Base-by-base conservation (phyloP, 441 rosid species). In the Populus hybrid region DNA sequence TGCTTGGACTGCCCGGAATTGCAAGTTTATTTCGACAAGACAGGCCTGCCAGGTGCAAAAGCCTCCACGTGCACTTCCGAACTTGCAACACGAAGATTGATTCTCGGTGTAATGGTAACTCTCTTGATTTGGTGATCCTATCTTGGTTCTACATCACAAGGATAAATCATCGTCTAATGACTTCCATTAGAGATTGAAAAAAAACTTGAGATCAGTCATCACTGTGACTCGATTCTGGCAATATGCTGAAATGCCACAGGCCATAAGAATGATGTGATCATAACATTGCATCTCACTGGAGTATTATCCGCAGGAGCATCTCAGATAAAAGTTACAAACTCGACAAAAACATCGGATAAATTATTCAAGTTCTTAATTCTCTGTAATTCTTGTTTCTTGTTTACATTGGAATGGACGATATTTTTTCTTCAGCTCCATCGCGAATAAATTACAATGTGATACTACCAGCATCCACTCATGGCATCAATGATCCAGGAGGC, bases 401-500 rank as follows among this genome's bases (percentile, higher is more conserved):
- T 36, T 76, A 71, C 70, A 61, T 40, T 61, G 42, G 36, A 18
- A 24, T 21, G 34, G 67, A 71, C 16, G 7, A 36, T 24, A 79
- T 4, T 38, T 28, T 74, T 69, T 34, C 68, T 78, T 16, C 72
- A 6, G 64, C 69, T 42, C 73, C 24, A 8, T 11, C 6, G 23
- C 61, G 46, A 75, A 42, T 32, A 75, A 63, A 53, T 63, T 6
- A 66, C 23, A 71, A 28, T 34, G 21, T 18, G 32, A 26, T 28
- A 46, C 70, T 5, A 2, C 9, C 50, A 4, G 21, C 32, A 64
- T 74, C 70, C 79, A 59, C 63, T 59, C 34, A 57, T 34, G 26
- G 79, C 24, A 5, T 59, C 42, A 59, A 35, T 23, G 28, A 19
- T 72, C 35, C 63, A 74, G 26, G 67, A 36, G 66, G 65, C 79